Base-by-base conservation (phyloP, 1,139 yeast genomes). In the Pichia sp. region DNA sequence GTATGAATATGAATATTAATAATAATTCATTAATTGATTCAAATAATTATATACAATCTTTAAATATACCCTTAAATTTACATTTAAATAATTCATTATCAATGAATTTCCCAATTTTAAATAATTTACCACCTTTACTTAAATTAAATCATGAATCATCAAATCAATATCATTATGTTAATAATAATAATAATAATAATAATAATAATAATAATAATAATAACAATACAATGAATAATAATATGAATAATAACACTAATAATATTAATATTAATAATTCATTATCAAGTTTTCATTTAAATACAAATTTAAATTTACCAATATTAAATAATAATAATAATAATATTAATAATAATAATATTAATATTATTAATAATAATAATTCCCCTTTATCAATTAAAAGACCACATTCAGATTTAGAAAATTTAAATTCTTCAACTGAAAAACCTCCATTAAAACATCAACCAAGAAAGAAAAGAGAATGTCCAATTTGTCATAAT, bases 401-500 rank as follows among this genome's bases (percentile, higher is more conserved):
- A 28, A 26, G 36, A 33, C 7, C 36, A 8, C 26, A 7, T 6
- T 27, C 36, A 5, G n/a, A 42, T 25, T 18, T 33, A 3, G 33
- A 32, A 9, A 6, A 39, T 10, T 36, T 41, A 29, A 34, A 34
- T 10, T 33, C 40, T 26, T 38, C 47, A 32, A n/a, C 7, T 7
- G 3, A 38, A 7, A 34, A 27, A n/a, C 34, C 32, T 28, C 18
- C 43, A 36, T 34, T 29, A 3, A 42, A 44, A 40, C 28, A 44
- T 18, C 34, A 36, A 26, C 50, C 52, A 36, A 55, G 95, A 55
- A 82, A 79, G 67, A 87, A 86, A 73, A 78, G 87, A 66, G 88
- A 86, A 68, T 89, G 96, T 65, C 87, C 92, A 0, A 81, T 83
- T 48, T 88, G 97, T 66, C 78, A 77, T 57, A 75, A 83, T 50